A percentile compares a stretch with the other conserved stretches of the same genome.
These are phyloP conservation scores for Arthrobotrys megalospora DNA, from an alignment of 2,329 filamentous ascomycete species.

Conservation along the genomic window DNA sequence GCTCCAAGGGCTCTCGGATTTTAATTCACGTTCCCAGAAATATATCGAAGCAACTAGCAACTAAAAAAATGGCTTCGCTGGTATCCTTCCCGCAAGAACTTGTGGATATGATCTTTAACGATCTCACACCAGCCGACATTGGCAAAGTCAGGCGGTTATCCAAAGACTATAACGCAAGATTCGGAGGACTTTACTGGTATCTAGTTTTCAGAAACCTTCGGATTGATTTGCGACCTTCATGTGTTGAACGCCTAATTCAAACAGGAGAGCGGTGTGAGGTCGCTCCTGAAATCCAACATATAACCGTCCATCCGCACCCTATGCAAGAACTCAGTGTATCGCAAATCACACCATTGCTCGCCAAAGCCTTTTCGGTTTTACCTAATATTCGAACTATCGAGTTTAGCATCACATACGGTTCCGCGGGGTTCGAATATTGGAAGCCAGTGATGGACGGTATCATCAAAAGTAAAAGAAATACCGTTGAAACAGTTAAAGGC, in stretches of 20 bases:
- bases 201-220: not conserved
- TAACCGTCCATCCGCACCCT: not conserved
- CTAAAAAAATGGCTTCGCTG: constrained; percentile 6
- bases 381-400: not conserved
- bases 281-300: not conserved
- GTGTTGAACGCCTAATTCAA: not conserved
- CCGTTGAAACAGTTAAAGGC: not conserved
- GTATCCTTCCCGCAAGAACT: constrained; percentile 11
- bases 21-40: too few relatives aligned
- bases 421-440: not conserved
- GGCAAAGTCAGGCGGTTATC: constrained; percentile 11
- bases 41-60: not conserved
- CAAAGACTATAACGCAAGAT: not conserved
- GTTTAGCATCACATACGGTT: not conserved
- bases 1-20: too few relatives aligned
- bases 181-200: not conserved
- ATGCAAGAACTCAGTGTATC: not conserved
- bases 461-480: not conserved
- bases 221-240: not conserved
- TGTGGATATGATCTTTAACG: constrained; percentile 8
- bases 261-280: not conserved
- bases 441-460: constrained; percentile 14
- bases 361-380: not conserved
- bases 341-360: not conserved
- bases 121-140: not conserved